phyloP scores from a whole-genome alignment of 352 stramenopile genomes.

The Pythium vanterpoolii region DNA sequence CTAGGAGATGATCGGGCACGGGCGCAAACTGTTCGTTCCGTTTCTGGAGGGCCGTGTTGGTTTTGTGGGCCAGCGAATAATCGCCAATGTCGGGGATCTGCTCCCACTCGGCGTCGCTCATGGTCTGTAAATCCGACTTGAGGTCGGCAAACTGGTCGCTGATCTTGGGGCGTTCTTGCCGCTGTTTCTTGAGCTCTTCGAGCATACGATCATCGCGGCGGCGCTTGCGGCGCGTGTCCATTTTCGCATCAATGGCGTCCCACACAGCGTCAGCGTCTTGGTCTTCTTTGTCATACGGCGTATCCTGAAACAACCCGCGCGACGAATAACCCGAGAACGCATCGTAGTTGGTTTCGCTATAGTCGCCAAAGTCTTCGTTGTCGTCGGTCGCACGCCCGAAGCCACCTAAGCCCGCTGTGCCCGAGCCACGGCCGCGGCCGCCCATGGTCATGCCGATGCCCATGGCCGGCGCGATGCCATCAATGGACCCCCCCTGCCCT shows the following conservation, averaged over 20 bases:
- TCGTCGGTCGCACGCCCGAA: conserved; percentile 86
- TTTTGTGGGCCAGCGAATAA: conserved; percentile 92
- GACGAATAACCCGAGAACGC: conserved; percentile 89
- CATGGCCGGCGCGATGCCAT: conserved; percentile 1
- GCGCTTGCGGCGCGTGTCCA: conserved; percentile 91
- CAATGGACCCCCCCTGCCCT: too few species aligned
- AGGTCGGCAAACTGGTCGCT: conserved; percentile 97
- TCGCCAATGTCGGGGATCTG: conserved; percentile 97
- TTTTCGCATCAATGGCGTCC: conserved; percentile 93
- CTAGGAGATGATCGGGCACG: conserved; percentile 92
- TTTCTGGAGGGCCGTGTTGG: conserved; percentile 87
- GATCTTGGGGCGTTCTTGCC: conserved; percentile 91
- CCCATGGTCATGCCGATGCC: conserved; percentile 11
- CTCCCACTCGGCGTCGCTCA: conserved; percentile 95
- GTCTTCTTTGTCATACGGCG: conserved; percentile 96
- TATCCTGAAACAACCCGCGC: conserved; percentile 85
- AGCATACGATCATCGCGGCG: conserved; percentile 79
- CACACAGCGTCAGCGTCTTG: conserved; percentile 96
- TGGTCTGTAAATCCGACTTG: conserved; percentile 90
- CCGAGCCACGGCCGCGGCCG: conserved; percentile 64
- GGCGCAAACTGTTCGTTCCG: conserved; percentile 95
- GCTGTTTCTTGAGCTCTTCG: conserved; percentile 84
- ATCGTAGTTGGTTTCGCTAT: conserved; percentile 92
- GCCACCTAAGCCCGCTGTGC: conserved; percentile 75
- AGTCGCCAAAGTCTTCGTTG: conserved; percentile 85